phyloP scores from a whole-genome alignment of 1,284 basidiomycete genomes.

The Trametes sp. region DNA sequence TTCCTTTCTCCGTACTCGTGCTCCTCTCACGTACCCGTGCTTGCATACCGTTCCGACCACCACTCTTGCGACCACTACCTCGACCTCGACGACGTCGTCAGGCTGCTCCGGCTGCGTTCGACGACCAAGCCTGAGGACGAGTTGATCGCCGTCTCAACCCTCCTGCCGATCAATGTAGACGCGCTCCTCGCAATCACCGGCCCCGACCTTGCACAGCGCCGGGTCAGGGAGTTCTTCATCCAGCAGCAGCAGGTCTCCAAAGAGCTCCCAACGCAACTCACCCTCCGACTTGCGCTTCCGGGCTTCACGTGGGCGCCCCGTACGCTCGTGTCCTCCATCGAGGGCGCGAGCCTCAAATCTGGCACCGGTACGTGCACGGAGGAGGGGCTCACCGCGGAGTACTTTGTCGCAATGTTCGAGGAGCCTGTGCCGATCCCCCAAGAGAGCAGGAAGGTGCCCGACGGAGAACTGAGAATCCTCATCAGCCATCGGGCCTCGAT shows the following conservation, averaged over 20 bases:
- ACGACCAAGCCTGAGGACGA: constrained; percentile 27
- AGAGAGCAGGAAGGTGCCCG: not conserved
- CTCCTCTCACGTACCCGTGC: constrained; percentile 2
- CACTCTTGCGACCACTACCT: not conserved
- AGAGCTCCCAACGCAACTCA: not conserved
- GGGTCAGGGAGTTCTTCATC: constrained; percentile 4
- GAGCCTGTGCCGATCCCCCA: not conserved
- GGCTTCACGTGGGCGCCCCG: constrained; percentile 12
- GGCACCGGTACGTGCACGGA: constrained; percentile 7
- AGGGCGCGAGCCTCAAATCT: not conserved
- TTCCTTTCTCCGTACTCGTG: not conserved
- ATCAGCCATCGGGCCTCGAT: not conserved
- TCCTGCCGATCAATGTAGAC: constrained; percentile 14
- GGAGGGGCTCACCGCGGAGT: constrained; percentile 8
- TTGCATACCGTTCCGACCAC: not conserved
- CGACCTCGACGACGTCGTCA: constrained; percentile 9
- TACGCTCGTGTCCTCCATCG: not conserved
- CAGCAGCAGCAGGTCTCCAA: constrained; percentile 1
- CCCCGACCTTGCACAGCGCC: constrained; percentile 1
- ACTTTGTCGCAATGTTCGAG: constrained; percentile 6
- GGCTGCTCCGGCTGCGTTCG: constrained; percentile 15
- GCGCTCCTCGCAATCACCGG: constrained; percentile 4
- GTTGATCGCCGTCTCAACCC: constrained; percentile 16
- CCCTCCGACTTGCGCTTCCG: not conserved
- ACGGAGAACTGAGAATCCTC: not conserved